Conservation (phyloP, 2,329 filamentous ascomycete genomes). For the Curvularia eragrostidis region DNA sequence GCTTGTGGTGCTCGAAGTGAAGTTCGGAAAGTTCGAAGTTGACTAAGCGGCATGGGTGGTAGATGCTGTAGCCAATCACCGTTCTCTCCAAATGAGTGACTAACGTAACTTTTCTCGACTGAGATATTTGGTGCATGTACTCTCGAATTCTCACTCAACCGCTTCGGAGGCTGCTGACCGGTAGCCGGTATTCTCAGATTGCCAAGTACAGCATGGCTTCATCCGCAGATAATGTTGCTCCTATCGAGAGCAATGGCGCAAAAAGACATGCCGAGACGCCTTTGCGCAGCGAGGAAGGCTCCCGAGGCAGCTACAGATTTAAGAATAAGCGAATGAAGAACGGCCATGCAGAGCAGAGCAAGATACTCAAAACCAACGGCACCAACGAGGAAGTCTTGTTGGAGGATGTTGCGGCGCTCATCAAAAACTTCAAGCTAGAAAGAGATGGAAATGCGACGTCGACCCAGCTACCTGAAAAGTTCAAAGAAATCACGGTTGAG, state of each 20-base stretch:
- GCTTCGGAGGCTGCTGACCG: conserved; percentile 33
- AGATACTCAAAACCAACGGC: conserved; percentile 51
- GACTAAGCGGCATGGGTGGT: conserved; percentile 27
- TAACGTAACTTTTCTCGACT: conserved; percentile 33
- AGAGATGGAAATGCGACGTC: conserved; percentile 24
- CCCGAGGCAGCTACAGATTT: conserved; percentile 47
- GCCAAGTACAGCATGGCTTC: conserved; percentile 43
- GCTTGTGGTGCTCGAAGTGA: conserved; percentile 25
- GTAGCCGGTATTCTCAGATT: conserved; percentile 22
- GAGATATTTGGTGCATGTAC: conserved; percentile 29
- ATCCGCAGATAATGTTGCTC: conserved; percentile 38
- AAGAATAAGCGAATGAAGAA: conserved; percentile 59
- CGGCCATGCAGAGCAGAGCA: conserved; percentile 43
- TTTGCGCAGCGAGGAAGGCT: conserved; percentile 42
- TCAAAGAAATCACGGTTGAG: conserved; percentile 81
- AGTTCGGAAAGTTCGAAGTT: conserved; percentile 32
- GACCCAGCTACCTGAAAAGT: conserved; percentile 65
- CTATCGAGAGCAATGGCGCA: conserved; percentile 43
- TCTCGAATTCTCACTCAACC: conserved; percentile 31
- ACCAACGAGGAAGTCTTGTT: conserved; percentile 59
- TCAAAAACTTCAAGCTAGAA: conserved; percentile 46
- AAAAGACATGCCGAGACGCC: conserved; percentile 45
- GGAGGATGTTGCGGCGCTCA: conserved; percentile 53
- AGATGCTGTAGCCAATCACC: conserved; percentile 35
- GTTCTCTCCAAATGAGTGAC: conserved; percentile 31